These are phyloP conservation scores for Entomortierella chlamydospora DNA, from an alignment of 192 early-diverging fungal genomes.

Conservation along the genomic window DNA sequence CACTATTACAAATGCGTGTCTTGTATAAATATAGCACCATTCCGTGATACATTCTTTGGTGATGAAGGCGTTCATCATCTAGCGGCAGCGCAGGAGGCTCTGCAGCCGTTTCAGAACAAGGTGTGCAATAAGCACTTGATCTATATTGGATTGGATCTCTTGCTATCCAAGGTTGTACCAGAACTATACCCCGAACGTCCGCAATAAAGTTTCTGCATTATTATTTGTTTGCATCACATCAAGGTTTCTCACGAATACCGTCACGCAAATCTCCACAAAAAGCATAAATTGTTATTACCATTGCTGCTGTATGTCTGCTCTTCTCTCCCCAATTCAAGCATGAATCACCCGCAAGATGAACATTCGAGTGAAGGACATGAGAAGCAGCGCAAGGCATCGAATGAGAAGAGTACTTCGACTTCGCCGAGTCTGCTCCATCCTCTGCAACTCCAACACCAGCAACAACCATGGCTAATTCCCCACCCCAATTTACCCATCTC, in stretches of 20 bases:
- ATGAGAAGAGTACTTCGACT: neutral
- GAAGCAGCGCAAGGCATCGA: neutral
- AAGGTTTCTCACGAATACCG: neutral
- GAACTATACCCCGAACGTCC: conserved; percentile 44
- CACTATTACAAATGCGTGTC: neutral
- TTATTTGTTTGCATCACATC: too few species aligned
- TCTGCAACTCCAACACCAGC: conserved; percentile 33
- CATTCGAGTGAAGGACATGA: neutral
- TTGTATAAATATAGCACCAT: conserved; percentile 6
- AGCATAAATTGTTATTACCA: neutral
- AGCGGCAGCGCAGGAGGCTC: conserved; percentile 42
- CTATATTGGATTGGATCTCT: conserved; percentile 58
- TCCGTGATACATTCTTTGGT: conserved; percentile 43
- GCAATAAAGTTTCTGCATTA: too few species aligned
- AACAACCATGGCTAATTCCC: conserved; percentile 43
- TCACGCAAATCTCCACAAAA: neutral
- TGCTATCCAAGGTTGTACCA: conserved; percentile 57
- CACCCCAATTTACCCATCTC: conserved; percentile 46
- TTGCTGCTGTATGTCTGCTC: too few species aligned
- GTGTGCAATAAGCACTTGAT: conserved; percentile 64
- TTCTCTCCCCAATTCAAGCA: neutral
- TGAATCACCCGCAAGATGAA: neutral
- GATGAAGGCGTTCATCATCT: conserved; percentile 50
- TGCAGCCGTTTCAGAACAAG: conserved; percentile 62
- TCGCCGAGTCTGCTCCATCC: conserved; percentile 13